Conservation (phyloP, 768 basidiomycete genomes). For the Amanita rimosa region DNA sequence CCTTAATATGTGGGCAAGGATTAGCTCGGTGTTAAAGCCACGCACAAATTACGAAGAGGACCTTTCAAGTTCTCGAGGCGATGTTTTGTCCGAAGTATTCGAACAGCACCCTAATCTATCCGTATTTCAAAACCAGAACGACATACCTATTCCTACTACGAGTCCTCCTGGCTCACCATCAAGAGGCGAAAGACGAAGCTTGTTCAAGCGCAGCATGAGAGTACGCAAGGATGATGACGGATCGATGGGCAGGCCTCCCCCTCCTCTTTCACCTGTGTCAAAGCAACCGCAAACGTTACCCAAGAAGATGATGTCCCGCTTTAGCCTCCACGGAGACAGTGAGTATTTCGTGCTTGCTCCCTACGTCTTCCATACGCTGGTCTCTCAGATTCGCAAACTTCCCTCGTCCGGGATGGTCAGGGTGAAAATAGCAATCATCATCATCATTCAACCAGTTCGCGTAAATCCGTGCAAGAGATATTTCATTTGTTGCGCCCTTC, state of each 20-base stretch:
- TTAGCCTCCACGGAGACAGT: conserved; percentile 27
- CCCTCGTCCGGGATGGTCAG: conserved; percentile 14
- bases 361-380: not conserved
- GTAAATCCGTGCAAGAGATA: conserved; percentile 2
- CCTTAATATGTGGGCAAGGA: conserved; percentile 49
- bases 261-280: conserved; percentile 24
- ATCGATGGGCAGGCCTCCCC: conserved; percentile 21
- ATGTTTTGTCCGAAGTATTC: conserved; percentile 39
- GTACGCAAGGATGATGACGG: conserved; percentile 30
- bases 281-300: conserved; percentile 22
- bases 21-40: conserved; percentile 44
- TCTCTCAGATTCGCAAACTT: conserved; percentile 21
- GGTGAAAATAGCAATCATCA: not conserved
- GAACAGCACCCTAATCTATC: conserved; percentile 57
- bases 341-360: conserved; percentile 9
- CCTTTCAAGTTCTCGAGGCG: conserved; percentile 20
- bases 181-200: conserved; percentile 28
- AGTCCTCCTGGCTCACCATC: conserved; percentile 42
- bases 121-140: conserved; percentile 30
- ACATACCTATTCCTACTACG: conserved; percentile 16
- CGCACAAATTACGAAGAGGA: conserved; percentile 21
- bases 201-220: conserved; percentile 47
- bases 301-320: conserved; percentile 41
- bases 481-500: conserved; percentile 6
- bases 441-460: conserved; percentile 4